phyloP scores from a whole-genome alignment of 495 filamentous ascomycete species.

The Mytilinidion resinicola region DNA sequence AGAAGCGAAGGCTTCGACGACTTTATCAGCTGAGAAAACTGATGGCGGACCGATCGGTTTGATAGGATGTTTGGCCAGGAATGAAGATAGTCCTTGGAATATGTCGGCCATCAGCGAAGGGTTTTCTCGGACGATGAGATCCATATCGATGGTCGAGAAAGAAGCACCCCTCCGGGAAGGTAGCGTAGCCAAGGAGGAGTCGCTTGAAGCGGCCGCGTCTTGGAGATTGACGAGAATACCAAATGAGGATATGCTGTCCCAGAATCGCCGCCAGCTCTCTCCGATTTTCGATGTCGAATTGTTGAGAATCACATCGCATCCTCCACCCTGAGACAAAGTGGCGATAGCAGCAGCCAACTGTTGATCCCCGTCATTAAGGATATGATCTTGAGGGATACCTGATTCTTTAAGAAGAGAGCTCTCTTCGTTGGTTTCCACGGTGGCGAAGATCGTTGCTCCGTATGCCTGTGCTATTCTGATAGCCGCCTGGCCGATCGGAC shows the following conservation, averaged over 20 bases:
- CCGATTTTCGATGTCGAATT: neutral
- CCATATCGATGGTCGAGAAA: too few species aligned
- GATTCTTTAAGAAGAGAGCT: neutral
- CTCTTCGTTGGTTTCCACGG: neutral
- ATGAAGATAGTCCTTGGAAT: too few species aligned
- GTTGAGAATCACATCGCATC: constrained; percentile 7
- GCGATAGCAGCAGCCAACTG: neutral
- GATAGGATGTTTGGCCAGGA: too few species aligned
- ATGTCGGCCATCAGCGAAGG: too few species aligned
- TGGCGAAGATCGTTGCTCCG: neutral
- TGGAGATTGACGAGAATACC: constrained; percentile 1
- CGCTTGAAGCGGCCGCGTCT: neutral
- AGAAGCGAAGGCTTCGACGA: neutral
- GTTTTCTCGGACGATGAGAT: too few species aligned
- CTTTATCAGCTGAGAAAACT: neutral
- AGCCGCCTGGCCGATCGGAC: constrained; percentile 3
- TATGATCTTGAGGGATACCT: neutral
- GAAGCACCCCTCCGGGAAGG: too few species aligned
- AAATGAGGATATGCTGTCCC: neutral
- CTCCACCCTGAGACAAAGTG: neutral
- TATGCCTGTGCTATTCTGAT: neutral
- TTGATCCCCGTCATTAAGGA: constrained; percentile 1
- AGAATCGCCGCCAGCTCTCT: neutral
- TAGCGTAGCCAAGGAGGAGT: too few species aligned
- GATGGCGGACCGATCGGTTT: neutral